These are phyloP conservation scores for Chaetomium cochliodes DNA, from an alignment of 495 filamentous ascomycete genomes.

Conservation along the genomic window DNA sequence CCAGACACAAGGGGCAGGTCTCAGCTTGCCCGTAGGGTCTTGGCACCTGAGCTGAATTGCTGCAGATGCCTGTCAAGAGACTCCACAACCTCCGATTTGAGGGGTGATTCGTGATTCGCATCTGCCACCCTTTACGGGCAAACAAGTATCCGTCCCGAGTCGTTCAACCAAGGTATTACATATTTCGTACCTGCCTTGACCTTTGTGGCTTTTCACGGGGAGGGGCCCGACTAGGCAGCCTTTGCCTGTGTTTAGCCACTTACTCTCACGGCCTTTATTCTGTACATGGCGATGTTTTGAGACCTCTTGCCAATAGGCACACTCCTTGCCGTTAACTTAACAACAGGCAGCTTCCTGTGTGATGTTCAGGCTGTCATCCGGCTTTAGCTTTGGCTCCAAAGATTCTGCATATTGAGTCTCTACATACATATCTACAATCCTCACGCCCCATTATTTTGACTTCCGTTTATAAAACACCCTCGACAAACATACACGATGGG, in stretches of 20 bases:
- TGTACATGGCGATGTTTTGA: too few species aligned
- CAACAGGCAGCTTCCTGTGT: not conserved
- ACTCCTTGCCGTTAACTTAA: not conserved
- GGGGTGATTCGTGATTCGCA: too few species aligned
- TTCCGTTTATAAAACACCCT: not conserved
- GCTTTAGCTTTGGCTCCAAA: not conserved
- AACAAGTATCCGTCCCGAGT: not conserved
- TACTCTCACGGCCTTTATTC: not conserved
- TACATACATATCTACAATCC: not conserved
- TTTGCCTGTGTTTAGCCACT: not conserved
- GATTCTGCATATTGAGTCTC: too few species aligned
- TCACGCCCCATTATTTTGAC: not conserved
- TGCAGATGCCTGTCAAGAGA: too few species aligned
- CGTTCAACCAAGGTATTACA: too few species aligned
- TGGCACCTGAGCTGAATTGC: too few species aligned
- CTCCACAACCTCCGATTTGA: not conserved
- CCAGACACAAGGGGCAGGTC: not conserved
- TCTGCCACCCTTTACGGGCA: not conserved
- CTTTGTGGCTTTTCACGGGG: not conserved
- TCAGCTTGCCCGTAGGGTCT: not conserved
- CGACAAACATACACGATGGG: conserved; percentile 10
- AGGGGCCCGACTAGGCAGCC: conserved; percentile 5
- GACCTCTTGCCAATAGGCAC: not conserved
- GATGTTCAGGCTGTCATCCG: not conserved
- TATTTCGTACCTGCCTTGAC: not conserved